Base-by-base conservation (phyloP, 164 flowering plant species). In the Vitis rupestris region DNA sequence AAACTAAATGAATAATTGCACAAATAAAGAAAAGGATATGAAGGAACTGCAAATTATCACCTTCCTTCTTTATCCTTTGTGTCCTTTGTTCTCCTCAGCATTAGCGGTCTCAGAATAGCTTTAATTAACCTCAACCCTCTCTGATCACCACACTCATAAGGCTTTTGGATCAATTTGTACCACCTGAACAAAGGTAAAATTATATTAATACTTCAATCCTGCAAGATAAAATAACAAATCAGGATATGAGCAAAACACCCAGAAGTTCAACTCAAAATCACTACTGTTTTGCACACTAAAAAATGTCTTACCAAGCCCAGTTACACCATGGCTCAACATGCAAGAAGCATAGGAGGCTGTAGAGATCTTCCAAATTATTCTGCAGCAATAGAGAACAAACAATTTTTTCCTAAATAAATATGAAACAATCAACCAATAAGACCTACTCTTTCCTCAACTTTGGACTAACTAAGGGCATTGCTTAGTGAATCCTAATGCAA, bases 251-350 rank as follows among this genome's bases (percentile, higher is more conserved):
- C 31, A 53, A 30, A 63, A 69, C 31, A 1, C 14, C 27, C 9
- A 48, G 17, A 9, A 44, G 61, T 56, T 63, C 14, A 37, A 37
- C 44, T 37, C 44, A 37, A 37, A 37, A 37, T 37, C 6, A 37
- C 8, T 37, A 37, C 44, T 6, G 7, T 37, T 37, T 37, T 37
- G 4, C 44, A 37, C 44, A 37, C 44, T 37, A 37, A 2, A 31
- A 6, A 37, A 47, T 52, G 27, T 48, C 82, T 53, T 84, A 89
- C 96, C 97, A 90, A 48, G 87, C 79, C 96, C 92, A 92, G 77
- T 88, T 89, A 87, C 97, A 85, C 97, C 92, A 92, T 19, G 96
- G 94, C 76, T 88, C 92, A 56, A 90, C 97, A 70, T 68, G 88
- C 75, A 90, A 81, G 83, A 92, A 92, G 77, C 91, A 81, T 13